Base-by-base conservation (phyloP, 352 stramenopile species). In the Globisporangium cystogenes region DNA sequence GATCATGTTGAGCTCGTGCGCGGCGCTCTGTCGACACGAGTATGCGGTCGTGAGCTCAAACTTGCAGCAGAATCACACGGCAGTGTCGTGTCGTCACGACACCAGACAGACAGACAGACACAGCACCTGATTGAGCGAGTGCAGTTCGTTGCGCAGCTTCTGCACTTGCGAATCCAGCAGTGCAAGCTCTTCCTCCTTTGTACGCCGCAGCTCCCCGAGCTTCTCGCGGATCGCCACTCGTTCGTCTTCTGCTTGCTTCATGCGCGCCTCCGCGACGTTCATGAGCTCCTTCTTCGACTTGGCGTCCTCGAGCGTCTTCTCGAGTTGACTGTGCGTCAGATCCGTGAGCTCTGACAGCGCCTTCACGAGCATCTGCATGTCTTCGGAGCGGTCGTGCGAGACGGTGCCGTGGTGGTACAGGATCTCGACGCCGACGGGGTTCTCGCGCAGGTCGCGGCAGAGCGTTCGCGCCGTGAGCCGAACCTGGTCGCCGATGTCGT, bases 271-370 rank as follows among this genome's bases (percentile, higher is more conserved):
- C 10, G 85, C 79, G 44, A 85, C 68, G 12, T 79, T 68, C 72
- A 94, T 80, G 33, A 90, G 60, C 57, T 93, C 79, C 37, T 82
- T 86, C 59, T 92, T 87, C 36, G 84, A 86, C 55, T 86, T 86
- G 47, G 84, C 79, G 48, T 96, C 86, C 52, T 96, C 86, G 10
- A 95, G 67, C 7, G 82, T 93, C 56, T 90, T 94, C 46, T 89
- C 80, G 27, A 95, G 65, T 47, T 89, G 72, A 3, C 62, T 65
- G 48, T 87, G 87, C 8, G 75, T 89, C 15, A 93, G 60, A 46
- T 89, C 82, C n/a, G 77, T 90, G 29, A 95, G 74, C 55, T 95
- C 82, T 3, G 79, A 90, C 20, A 95, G 67, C 39, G 72, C 69
- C 51, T 86, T 88, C 39, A 91, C 79, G 47, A 90, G 61, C 66